Evolutionary conservation across 768 basidiomycete genomes (phyloP).

Genomic region (Pleurotus cornucopiae): DNA sequence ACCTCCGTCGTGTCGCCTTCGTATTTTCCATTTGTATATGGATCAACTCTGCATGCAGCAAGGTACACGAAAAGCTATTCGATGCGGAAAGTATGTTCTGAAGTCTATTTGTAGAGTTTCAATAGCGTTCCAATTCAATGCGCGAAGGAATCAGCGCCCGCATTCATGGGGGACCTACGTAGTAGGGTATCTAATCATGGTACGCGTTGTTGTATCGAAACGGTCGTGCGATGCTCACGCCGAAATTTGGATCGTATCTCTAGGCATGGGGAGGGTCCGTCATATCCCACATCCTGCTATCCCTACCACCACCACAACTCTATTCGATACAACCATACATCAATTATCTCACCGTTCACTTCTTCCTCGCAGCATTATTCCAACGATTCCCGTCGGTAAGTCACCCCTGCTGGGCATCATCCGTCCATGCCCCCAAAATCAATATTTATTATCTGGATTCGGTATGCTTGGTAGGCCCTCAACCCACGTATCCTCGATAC

Average conservation of each 20-base stretch:
- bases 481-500: conserved; percentile 30
- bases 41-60: conserved; percentile 10
- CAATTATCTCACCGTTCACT: conserved; percentile 44
- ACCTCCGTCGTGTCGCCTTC: neutral
- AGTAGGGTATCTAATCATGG: conserved; percentile 44
- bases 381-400: conserved; percentile 29
- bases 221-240: no score
- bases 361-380: conserved; percentile 39
- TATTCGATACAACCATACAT: conserved; percentile 41
- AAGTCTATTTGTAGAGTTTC: conserved; percentile 26
- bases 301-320: conserved; percentile 41
- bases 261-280: conserved; percentile 48
- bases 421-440: neutral
- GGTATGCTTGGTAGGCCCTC: conserved; percentile 5
- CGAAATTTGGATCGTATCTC: no score
- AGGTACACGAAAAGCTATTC: neutral
- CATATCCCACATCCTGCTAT: conserved; percentile 37
- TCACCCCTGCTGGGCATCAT: neutral
- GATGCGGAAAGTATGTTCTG: neutral
- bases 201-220: conserved; percentile 12
- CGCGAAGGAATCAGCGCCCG: conserved; percentile 18
- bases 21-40: conserved; percentile 7
- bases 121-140: conserved; percentile 37
- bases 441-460: neutral
- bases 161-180: conserved; percentile 42